phyloP scores from a whole-genome alignment of 2,329 filamentous ascomycete genomes.

The Microcera coccophila region DNA sequence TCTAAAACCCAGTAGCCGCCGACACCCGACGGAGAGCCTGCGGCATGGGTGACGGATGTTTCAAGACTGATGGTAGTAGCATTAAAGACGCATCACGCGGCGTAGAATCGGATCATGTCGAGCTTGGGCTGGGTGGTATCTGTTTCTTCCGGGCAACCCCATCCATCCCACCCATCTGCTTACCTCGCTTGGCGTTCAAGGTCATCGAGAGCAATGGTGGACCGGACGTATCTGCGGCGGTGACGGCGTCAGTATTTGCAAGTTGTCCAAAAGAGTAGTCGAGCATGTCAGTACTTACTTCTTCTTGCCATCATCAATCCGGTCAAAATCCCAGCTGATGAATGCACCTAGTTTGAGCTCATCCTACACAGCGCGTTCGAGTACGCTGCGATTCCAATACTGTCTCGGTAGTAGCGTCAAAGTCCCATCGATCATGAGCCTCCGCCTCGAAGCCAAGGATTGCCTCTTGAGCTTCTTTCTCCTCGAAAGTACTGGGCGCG shows the following conservation, averaged over 20 bases:
- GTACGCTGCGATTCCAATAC: conserved; percentile 76
- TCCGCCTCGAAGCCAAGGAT: conserved; percentile 69
- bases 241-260: conserved; percentile 29
- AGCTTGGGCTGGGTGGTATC: no score
- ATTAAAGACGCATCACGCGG: no score
- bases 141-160: no score
- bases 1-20: no score
- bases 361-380: conserved; percentile 72
- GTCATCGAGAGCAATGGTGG: conserved; percentile 74
- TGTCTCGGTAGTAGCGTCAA: conserved; percentile 68
- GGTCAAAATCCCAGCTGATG: conserved; percentile 83
- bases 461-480: conserved; percentile 45
- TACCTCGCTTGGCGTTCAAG: conserved; percentile 74
- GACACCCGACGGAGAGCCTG: no score
- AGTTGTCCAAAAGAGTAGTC: conserved; percentile 26
- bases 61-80: no score
- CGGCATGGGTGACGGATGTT: no score
- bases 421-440: conserved; percentile 73
- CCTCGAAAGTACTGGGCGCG: conserved; percentile 37
- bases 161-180: no score
- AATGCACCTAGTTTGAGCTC: conserved; percentile 73
- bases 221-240: conserved; percentile 76
- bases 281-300: conserved; percentile 47
- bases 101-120: no score
- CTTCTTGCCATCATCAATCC: conserved; percentile 62